Percentiles rank a stretch among this genome's conserved stretches.
Conservation (phyloP, 83 land plant genomes). For the Diphasiastrum complanatum region DNA sequence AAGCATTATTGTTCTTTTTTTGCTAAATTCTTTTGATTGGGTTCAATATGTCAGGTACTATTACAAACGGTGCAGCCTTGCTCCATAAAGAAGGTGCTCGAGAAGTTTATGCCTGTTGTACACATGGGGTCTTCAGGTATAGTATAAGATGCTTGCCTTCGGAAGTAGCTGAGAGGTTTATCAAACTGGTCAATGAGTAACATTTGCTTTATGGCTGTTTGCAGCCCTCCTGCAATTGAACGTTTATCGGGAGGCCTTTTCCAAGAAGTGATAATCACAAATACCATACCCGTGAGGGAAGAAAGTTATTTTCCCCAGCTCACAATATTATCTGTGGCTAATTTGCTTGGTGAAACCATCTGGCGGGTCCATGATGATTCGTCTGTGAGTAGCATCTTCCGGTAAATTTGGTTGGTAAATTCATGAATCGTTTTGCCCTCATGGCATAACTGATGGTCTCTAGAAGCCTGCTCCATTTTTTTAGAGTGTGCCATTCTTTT, state of each 20-base stretch:
- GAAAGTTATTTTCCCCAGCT: conserved; percentile 80
- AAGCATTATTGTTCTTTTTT: not conserved
- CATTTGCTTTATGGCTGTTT: too few species aligned
- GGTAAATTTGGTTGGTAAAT: not conserved
- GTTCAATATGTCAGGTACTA: conserved; percentile 56
- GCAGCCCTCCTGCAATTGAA: conserved; percentile 94
- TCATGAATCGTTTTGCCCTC: too few species aligned
- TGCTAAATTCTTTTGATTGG: not conserved
- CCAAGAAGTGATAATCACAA: conserved; percentile 91
- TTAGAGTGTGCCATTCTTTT: too few species aligned
- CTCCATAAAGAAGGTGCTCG: conserved; percentile 85
- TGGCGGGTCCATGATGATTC: conserved; percentile 94
- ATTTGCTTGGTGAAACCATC: conserved; percentile 86
- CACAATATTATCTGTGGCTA: conserved; percentile 86
- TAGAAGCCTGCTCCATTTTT: too few species aligned
- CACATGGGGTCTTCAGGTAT: conserved; percentile 93
- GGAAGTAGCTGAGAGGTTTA: too few species aligned
- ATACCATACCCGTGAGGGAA: conserved; percentile 75
- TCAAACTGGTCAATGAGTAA: too few species aligned
- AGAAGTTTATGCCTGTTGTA: conserved; percentile 89
- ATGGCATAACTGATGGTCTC: too few species aligned
- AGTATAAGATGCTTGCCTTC: not conserved
- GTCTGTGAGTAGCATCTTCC: conserved; percentile 70
- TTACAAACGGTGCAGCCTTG: conserved; percentile 75
- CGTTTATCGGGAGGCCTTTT: conserved; percentile 87